Base-by-base conservation (phyloP, 1,284 basidiomycete genomes). In the Chiua sp. region DNA sequence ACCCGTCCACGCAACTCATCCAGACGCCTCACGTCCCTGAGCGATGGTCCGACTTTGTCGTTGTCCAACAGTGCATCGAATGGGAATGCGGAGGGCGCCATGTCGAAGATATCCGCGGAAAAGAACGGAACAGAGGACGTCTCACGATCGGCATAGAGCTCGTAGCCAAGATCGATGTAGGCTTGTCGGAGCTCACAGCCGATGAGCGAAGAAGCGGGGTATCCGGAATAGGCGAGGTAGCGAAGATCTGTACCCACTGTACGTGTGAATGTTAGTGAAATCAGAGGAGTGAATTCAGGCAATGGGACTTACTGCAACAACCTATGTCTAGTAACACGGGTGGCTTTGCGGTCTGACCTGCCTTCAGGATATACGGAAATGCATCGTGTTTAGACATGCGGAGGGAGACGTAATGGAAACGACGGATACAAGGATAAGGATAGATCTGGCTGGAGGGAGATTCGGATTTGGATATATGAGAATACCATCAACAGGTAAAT, bases 121-220 rank as follows among this genome's bases (percentile, higher is more conserved):
- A 54, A 33, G 33, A 46, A 54, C 26, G 47, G 18, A 26, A 59
- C 23, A 33, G 26, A 26, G 22, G 52, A 59, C 4, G 23, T 47
- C 16, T 37, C 39, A 44, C 39, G 12, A 28, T 33, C 44, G 5
- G 35, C 22, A 30, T 52, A 52, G 35, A 37, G 51, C 23, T 52
- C 39, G 18, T 39, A 22, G 13, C 23, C 53, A 12, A 51, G 53
- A 44, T 52, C 50, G 23, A 57, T 52, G 39, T 51, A 60, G 12
- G 11, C 63, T 72, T 44, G 56, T 70, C 30, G 72, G 68, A 13
- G 69, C 68, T 46, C 54, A 32, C 54, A 55, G 20, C 47, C 54
- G 26, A 55, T 49, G 47, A 55, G 47, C 8, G 35, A 30, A 28
- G 47, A 22, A 6, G 54, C 16, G 22, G 39, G 39, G 35, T 49